A percentile compares a stretch with the other conserved stretches of the same genome.
Evolutionary conservation across 177 flowering plant genomes (phyloP).

Genomic region (Vitis hybrid): DNA sequence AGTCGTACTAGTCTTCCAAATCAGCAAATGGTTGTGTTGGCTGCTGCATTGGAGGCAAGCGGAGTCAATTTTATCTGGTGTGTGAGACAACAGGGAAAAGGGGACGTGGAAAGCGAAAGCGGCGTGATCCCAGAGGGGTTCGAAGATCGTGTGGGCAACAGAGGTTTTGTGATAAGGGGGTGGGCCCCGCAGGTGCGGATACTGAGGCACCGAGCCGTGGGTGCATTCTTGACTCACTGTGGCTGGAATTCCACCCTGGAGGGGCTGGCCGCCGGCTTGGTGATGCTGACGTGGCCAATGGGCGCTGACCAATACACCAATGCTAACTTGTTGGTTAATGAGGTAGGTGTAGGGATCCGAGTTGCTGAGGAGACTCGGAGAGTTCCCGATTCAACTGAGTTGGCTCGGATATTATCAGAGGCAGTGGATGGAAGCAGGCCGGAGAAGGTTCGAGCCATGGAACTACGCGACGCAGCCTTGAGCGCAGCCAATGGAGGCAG

Average conservation of each 20-base stretch:
- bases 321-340: constrained; percentile 12
- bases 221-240: constrained; percentile 66
- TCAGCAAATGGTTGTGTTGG: no score
- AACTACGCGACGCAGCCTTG: no score
- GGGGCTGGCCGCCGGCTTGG: constrained; percentile 47
- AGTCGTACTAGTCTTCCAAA: no score
- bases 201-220: constrained; percentile 48
- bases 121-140: constrained; percentile 39
- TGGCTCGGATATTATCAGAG: constrained; percentile 31
- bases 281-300: constrained; percentile 63
- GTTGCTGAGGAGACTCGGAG: no score
- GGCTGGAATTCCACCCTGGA: constrained; percentile 74
- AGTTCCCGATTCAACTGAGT: constrained; percentile 6
- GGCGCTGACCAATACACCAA: constrained; percentile 47
- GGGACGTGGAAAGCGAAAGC: constrained; percentile 22
- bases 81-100: constrained; percentile 38
- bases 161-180: constrained; percentile 47
- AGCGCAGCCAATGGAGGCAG: no score
- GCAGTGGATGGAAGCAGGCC: constrained; percentile 14
- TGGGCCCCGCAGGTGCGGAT: constrained; percentile 68
- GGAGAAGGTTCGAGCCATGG: constrained; percentile 15
- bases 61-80: no score
- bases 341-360: no score
- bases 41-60: no score
- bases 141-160: constrained; percentile 45